Evolutionary conservation across 2,329 filamentous ascomycete species (phyloP).

Genomic region (Cytospora mali): DNA sequence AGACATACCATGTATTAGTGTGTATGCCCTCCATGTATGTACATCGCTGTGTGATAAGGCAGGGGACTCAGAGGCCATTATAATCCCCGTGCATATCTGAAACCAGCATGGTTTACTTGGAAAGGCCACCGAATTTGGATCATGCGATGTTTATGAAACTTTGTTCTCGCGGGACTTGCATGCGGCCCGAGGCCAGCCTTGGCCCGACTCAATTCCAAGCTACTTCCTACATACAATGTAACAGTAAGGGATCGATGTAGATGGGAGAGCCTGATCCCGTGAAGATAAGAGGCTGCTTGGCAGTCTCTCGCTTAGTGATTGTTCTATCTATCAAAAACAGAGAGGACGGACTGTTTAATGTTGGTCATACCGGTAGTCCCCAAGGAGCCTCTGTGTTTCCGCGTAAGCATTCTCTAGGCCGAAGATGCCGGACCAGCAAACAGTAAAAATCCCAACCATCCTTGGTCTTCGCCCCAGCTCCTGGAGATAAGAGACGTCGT

Average conservation of each 20-base stretch:
- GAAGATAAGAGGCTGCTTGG: not conserved
- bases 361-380: not conserved
- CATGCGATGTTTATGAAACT: slow-evolving; percentile 12
- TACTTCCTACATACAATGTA: slow-evolving; percentile 16
- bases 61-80: slow-evolving; percentile 8
- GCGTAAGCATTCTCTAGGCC: not conserved
- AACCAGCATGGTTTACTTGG: slow-evolving; percentile 11
- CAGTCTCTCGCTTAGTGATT: not conserved
- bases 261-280: slow-evolving; percentile 7
- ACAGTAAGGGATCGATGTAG: not conserved
- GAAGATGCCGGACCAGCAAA: not conserved
- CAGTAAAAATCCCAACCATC: no score
- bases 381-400: not conserved
- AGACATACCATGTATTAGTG: not conserved
- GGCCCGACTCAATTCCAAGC: not conserved
- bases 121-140: slow-evolving; percentile 9
- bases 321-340: not conserved
- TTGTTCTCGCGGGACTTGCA: slow-evolving; percentile 3
- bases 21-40: not conserved
- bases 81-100: slow-evolving; percentile 24
- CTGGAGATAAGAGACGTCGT: not conserved
- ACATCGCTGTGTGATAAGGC: not conserved
- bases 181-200: slow-evolving; percentile 9
- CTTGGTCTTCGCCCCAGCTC: not conserved
- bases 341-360: not conserved